A percentile compares a stretch with the other conserved stretches of the same genome.
phyloP scores from a whole-genome alignment of 116 monocot genomes.

The Papilionanthe hybrid region DNA sequence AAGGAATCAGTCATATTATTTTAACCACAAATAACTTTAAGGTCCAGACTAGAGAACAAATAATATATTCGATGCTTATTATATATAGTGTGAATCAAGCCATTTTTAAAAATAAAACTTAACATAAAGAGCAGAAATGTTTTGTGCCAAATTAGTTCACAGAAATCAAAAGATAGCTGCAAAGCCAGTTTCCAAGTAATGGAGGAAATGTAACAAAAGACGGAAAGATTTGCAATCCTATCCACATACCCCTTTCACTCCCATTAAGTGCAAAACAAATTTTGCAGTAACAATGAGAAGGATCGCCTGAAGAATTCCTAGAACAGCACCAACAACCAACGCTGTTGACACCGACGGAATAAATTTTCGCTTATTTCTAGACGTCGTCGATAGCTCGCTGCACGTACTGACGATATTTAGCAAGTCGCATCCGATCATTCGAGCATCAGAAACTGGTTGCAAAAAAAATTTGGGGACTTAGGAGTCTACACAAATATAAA shows the following conservation, averaged over 20 bases:
- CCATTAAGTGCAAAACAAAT: constrained; percentile 58
- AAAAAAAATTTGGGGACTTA: neutral
- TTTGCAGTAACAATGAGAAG: constrained; percentile 60
- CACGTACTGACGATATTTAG: constrained; percentile 2
- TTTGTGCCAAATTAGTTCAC: neutral
- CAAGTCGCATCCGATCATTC: constrained; percentile 1
- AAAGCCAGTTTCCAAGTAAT: neutral
- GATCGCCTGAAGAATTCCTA: constrained; percentile 66
- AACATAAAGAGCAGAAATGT: neutral
- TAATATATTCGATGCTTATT: too few relatives aligned
- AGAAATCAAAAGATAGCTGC: neutral
- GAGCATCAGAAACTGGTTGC: constrained; percentile 17
- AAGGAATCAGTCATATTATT: neutral
- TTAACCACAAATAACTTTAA: too few relatives aligned
- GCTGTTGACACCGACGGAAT: constrained; percentile 84
- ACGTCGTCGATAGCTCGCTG: neutral
- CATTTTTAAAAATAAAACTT: too few relatives aligned
- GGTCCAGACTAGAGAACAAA: too few relatives aligned
- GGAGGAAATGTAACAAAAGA: neutral
- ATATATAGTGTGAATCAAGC: too few relatives aligned
- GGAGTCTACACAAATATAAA: neutral
- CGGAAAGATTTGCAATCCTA: neutral
- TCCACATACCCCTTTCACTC: constrained; percentile 69
- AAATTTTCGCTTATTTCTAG: constrained; percentile 17
- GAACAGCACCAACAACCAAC: constrained; percentile 55